phyloP scores from a whole-genome alignment of 169 alveolate genomes.

The Plasmodium gallinaceum region DNA sequence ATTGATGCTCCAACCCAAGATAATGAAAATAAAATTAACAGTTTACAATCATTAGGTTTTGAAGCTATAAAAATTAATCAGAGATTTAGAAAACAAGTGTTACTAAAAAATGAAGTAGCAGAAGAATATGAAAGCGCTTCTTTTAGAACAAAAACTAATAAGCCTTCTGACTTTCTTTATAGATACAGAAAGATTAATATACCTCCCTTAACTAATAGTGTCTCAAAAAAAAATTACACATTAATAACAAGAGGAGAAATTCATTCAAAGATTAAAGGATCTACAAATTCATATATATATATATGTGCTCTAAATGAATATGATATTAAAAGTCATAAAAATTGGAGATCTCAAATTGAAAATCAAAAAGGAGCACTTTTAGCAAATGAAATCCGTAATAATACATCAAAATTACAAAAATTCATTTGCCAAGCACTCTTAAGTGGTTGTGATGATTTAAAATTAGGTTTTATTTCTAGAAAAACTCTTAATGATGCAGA shows the following conservation, averaged over 20 bases:
- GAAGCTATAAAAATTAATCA: constrained; percentile 93
- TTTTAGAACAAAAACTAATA: constrained; percentile 85
- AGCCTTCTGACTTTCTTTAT: constrained; percentile 88
- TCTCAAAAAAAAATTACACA: constrained; percentile 74
- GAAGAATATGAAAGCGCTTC: constrained; percentile 84
- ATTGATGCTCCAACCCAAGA: constrained; percentile 93
- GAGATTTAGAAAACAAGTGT: constrained; percentile 89
- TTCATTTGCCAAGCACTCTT: constrained; percentile 92
- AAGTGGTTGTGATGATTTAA: constrained; percentile 91
- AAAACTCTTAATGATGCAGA: constrained; percentile 90
- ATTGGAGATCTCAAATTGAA: constrained; percentile 91
- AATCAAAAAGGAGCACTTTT: constrained; percentile 91
- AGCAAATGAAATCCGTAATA: constrained; percentile 91
- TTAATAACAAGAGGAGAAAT: constrained; percentile 87
- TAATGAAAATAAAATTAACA: constrained; percentile 89
- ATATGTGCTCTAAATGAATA: constrained; percentile 90
- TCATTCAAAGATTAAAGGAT: constrained; percentile 83
- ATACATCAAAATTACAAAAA: constrained; percentile 90
- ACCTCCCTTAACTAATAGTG: constrained; percentile 85
- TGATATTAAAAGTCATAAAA: constrained; percentile 87
- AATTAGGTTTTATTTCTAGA: constrained; percentile 90
- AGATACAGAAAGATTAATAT: constrained; percentile 89
- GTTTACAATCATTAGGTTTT: constrained; percentile 91
- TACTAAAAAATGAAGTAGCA: constrained; percentile 80
- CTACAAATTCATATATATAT: constrained; percentile 84